phyloP scores from a whole-genome alignment of 2,329 filamentous ascomycete species.

The Magnaporthiopsis poae region DNA sequence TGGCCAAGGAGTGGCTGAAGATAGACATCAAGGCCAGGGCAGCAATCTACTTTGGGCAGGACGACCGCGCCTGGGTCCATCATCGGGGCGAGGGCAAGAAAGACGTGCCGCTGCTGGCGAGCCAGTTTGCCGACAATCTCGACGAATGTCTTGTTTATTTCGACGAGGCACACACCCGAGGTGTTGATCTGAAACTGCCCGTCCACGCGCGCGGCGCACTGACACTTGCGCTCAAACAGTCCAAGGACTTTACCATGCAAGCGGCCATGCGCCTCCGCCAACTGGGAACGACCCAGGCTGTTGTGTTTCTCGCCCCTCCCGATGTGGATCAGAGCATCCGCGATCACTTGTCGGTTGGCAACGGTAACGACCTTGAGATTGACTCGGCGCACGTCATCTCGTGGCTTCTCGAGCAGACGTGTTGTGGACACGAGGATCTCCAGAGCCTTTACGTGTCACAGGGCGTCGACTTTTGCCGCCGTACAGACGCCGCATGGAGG shows the following conservation, averaged over 20 bases:
- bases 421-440: slow-evolving; percentile 47
- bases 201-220: slow-evolving; percentile 51
- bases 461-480: slow-evolving; percentile 49
- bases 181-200: slow-evolving; percentile 58
- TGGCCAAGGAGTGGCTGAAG: slow-evolving; percentile 45
- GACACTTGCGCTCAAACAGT: slow-evolving; percentile 53
- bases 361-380: slow-evolving; percentile 13
- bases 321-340: slow-evolving; percentile 56
- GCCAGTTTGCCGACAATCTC: slow-evolving; percentile 46
- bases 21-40: background rate
- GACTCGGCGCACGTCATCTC: slow-evolving; percentile 33
- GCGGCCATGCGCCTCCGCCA: slow-evolving; percentile 65
- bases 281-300: slow-evolving; percentile 55
- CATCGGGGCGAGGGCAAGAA: slow-evolving; percentile 41
- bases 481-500: slow-evolving; percentile 36
- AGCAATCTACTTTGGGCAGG: background rate
- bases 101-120: slow-evolving; percentile 42
- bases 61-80: background rate
- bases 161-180: slow-evolving; percentile 61
- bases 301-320: slow-evolving; percentile 48
- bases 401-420: slow-evolving; percentile 59
- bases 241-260: slow-evolving; percentile 61
- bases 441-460: slow-evolving; percentile 50
- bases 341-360: slow-evolving; percentile 28
- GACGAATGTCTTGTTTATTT: slow-evolving; percentile 56